Evolutionary conservation across 2,329 filamentous ascomycete species (phyloP), one percentile per base, ranked within the genome.

Genomic region (Phyllachora maydis): DNA sequence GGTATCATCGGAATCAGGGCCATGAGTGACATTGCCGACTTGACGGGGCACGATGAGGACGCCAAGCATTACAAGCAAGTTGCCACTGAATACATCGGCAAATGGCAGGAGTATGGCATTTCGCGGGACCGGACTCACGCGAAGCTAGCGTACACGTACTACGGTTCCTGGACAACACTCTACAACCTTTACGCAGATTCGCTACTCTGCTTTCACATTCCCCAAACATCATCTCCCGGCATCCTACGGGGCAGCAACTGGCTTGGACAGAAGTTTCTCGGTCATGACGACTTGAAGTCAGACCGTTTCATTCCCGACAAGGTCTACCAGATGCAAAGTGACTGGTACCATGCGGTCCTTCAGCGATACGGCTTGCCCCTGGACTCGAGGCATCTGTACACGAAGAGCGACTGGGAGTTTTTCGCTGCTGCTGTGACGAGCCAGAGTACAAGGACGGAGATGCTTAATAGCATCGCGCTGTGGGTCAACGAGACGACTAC

Each of bases 351-450:
- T 31, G 59, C 65, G 9, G 77, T 85, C 7, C 64, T 78, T 33
- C 78, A 90, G 43, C 69, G 65, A 36, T 90, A 85, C 43, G 81
- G 81, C 1, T 50, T 91, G 4, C 79, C 81, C 0, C 61, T 91
- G 6, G 81, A 91, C 46, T 75, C 65, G 34, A 65, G 81, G 20
- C 78, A 88, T 44, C 46, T 85, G 3, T 88, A 88, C 45, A 74
- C 78, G 16, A 91, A 91, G 49, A 81, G 73, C 15, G 81, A 91
- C 47, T 91, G 81, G 81, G 73, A 88, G 36, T 82, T 90, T 43
- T 83, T 88, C 44, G 76, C 78, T 1, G 79, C 81, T 22, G 76
- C 79, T 2, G 73, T 90, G 4, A 65, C 77, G 4, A 69, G 67
- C 34, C 62, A 64, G 40, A 49, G 58, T 28, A 74, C 75, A 2